These are phyloP conservation scores for Suillus hirtellus DNA, from an alignment of 768 basidiomycete genomes.

Conservation along the genomic window DNA sequence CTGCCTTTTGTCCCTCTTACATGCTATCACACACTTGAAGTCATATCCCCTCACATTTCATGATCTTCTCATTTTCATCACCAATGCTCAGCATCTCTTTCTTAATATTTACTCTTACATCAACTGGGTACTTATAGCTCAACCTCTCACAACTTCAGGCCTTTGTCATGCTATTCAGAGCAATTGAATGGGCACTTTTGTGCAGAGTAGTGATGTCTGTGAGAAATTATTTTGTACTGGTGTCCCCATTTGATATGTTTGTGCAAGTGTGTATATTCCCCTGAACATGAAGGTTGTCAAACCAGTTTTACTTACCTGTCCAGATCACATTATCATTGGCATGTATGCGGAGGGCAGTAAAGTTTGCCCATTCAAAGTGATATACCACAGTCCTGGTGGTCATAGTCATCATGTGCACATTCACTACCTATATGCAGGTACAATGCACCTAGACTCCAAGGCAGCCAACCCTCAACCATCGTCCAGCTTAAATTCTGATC, in stretches of 20 bases:
- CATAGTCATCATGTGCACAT: background rate
- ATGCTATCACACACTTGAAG: background rate
- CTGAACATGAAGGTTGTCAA: background rate
- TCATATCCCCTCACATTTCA: slow-evolving; percentile 7
- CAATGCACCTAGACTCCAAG: background rate
- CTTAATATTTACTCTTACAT: slow-evolving; percentile 11
- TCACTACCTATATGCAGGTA: background rate
- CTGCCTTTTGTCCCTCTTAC: background rate
- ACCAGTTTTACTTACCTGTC: background rate
- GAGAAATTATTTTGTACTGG: slow-evolving; percentile 1
- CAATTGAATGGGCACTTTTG: slow-evolving; percentile 10
- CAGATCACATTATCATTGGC: background rate
- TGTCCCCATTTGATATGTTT: slow-evolving; percentile 1
- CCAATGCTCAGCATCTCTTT: slow-evolving; percentile 8
- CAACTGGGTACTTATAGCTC: slow-evolving; percentile 1
- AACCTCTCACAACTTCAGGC: slow-evolving; percentile 1
- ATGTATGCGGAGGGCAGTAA: background rate
- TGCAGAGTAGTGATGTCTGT: background rate
- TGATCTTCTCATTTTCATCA: slow-evolving; percentile 10
- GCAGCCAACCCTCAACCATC: background rate
- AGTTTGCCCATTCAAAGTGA: slow-evolving; percentile 1
- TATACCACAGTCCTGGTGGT: slow-evolving; percentile 4
- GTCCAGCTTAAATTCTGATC: background rate
- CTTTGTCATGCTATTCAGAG: background rate
- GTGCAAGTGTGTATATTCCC: background rate